Evolutionary conservation across 140 eudicot genomes (phyloP).

Genomic region (Stevia rebaudiana): DNA sequence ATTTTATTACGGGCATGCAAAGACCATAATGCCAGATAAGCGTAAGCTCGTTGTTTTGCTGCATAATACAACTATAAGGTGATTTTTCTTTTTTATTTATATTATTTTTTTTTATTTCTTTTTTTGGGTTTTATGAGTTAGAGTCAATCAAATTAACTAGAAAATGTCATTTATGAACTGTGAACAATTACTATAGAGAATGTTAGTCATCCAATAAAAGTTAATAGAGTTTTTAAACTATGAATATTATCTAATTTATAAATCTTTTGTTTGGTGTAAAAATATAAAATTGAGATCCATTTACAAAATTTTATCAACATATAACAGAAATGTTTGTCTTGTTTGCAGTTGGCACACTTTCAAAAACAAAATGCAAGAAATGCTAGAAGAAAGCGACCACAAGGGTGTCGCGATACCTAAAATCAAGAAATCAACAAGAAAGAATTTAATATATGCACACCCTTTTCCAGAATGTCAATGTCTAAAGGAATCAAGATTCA

Average conservation of each 20-base stretch:
- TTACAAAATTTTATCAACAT: background rate
- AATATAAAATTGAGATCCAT: background rate
- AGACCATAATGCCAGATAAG: constrained; percentile 83
- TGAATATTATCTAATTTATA: background rate
- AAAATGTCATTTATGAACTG: background rate
- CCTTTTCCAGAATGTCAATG: constrained; percentile 90
- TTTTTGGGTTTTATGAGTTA: no score
- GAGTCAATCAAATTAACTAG: background rate
- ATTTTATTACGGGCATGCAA: constrained; percentile 69
- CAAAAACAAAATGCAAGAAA: constrained; percentile 55
- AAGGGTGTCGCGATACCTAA: constrained; percentile 59
- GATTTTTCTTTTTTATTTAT: background rate
- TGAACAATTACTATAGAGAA: background rate
- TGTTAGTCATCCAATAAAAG: background rate
- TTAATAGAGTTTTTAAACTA: background rate
- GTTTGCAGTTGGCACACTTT: constrained; percentile 69
- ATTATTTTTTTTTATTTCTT: background rate
- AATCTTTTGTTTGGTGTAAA: background rate
- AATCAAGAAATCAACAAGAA: constrained; percentile 49
- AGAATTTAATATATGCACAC: constrained; percentile 53
- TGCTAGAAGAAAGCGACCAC: constrained; percentile 81
- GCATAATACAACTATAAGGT: constrained; percentile 73
- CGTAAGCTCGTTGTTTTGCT: constrained; percentile 64
- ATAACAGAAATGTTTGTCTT: constrained; percentile 2
- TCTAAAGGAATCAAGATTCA: constrained; percentile 40